Evolutionary conservation across 1,284 basidiomycete genomes (phyloP).

Genomic region (Ganoderma boninense): DNA sequence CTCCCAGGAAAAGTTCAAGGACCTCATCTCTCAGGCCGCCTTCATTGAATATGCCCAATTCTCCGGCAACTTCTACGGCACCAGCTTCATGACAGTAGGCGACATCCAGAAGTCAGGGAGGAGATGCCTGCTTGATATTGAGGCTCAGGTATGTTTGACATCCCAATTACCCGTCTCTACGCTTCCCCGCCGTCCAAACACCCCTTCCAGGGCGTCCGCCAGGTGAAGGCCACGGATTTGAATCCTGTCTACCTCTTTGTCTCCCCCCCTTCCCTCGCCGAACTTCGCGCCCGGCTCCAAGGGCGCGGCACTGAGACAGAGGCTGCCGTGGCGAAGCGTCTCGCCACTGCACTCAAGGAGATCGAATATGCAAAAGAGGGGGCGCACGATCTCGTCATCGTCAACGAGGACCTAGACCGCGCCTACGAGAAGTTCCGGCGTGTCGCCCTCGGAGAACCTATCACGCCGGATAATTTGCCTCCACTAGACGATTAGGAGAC

Average conservation of each 20-base stretch:
- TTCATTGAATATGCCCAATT: conserved; percentile 88
- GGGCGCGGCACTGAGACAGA: conserved; percentile 90
- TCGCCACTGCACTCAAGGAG: conserved; percentile 86
- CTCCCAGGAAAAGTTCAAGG: conserved; percentile 63
- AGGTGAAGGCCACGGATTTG: conserved; percentile 77
- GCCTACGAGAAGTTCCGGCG: conserved; percentile 80
- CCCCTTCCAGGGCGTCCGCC: conserved; percentile 79
- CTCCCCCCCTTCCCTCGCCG: conserved; percentile 82
- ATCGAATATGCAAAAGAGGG: conserved; percentile 86
- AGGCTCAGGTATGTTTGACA: conserved; percentile 80
- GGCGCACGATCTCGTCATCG: conserved; percentile 85
- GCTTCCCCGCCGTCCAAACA: conserved; percentile 29
- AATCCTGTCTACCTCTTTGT: conserved; percentile 94
- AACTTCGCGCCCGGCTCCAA: conserved; percentile 75
- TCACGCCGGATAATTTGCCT: conserved; percentile 65
- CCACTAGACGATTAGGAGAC: conserved; percentile 58
- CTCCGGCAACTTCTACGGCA: conserved; percentile 94
- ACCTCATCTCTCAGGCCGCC: conserved; percentile 67
- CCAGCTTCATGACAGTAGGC: conserved; percentile 76
- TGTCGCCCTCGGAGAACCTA: conserved; percentile 73
- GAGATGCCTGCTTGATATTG: conserved; percentile 95
- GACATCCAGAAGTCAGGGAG: conserved; percentile 67
- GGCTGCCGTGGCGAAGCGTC: conserved; percentile 76
- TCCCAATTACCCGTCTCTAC: conserved; percentile 5
- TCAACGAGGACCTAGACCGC: conserved; percentile 91